A percentile compares a stretch with the other conserved stretches of the same genome.
phyloP scores from a whole-genome alignment of 2,329 filamentous ascomycete species.

The Neofusicoccum umdonicola region DNA sequence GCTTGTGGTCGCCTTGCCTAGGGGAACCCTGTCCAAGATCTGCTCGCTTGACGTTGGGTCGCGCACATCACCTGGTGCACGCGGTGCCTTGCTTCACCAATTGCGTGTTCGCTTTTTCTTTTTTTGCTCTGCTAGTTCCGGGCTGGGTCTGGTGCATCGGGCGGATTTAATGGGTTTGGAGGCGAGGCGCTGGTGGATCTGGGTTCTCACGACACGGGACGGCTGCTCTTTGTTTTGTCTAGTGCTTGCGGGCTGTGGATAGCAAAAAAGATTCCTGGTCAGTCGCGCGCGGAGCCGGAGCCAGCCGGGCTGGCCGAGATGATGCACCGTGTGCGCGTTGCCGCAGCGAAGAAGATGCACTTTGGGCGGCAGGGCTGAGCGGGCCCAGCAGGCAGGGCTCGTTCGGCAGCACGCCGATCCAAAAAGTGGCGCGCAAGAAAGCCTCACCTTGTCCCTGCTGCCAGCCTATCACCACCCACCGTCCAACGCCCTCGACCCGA shows the following conservation, averaged over 20 bases:
- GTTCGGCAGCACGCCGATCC: constrained; percentile 7
- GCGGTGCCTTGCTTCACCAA: neutral
- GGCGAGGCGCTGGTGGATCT: neutral
- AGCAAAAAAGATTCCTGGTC: neutral
- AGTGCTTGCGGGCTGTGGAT: neutral
- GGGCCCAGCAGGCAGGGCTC: neutral
- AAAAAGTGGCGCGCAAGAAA: constrained; percentile 8
- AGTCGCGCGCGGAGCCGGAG: neutral
- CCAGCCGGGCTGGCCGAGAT: neutral
- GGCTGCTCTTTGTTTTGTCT: neutral
- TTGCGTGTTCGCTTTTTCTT: neutral
- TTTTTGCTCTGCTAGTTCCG: neutral
- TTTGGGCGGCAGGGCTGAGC: constrained; percentile 1
- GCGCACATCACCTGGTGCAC: neutral
- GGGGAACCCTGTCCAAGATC: constrained; percentile 9
- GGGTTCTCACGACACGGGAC: neutral
- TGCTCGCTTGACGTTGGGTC: constrained; percentile 9
- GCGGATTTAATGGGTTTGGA: neutral
- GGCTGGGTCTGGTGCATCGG: constrained; percentile 5
- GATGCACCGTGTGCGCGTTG: neutral
- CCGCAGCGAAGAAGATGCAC: neutral
- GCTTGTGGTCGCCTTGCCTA: neutral
- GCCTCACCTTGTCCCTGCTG: constrained; percentile 10
- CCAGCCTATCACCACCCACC: constrained; percentile 16
- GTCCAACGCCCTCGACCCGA: neutral